Percentiles rank a stretch among this genome's conserved stretches.
Evolutionary conservation across 2,329 filamentous ascomycete species (phyloP).

Genomic region (Fusarium dimerum): DNA sequence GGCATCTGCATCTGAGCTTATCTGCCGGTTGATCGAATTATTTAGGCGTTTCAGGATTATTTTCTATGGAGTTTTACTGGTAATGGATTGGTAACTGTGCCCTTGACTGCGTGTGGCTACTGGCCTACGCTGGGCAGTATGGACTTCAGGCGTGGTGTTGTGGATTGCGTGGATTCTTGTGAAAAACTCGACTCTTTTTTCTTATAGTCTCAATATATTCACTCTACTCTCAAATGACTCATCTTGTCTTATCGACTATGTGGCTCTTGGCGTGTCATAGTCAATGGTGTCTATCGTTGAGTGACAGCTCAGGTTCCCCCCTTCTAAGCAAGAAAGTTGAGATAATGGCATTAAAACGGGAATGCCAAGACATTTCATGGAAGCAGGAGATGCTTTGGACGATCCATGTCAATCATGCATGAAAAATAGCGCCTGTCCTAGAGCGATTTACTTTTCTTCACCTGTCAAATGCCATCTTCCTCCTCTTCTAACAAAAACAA

Average conservation of each 20-base stretch:
- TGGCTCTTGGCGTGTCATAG: not conserved
- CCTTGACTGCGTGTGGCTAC: not conserved
- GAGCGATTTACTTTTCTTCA: no score
- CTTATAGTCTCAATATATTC: conserved; percentile 6
- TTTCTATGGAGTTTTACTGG: not conserved
- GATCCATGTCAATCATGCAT: conserved; percentile 12
- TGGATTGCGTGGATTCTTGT: conserved; percentile 10
- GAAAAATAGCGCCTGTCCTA: not conserved
- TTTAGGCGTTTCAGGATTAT: no score
- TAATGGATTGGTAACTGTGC: not conserved
- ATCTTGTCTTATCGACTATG: not conserved
- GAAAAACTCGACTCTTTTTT: conserved; percentile 23
- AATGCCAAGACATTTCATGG: conserved; percentile 1
- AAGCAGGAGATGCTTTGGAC: not conserved
- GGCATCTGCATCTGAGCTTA: not conserved
- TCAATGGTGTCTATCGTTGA: not conserved
- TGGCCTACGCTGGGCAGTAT: not conserved
- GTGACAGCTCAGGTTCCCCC: not conserved
- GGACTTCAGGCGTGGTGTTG: not conserved
- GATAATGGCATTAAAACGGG: conserved; percentile 5
- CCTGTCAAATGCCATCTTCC: not conserved
- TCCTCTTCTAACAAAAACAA: not conserved
- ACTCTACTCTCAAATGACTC: conserved; percentile 5
- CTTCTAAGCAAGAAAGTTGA: not conserved
- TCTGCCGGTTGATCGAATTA: no score